Evolutionary conservation across 371 early-diverging fungal genomes (phyloP).

Genomic region (Syncephalastrum racemosum): DNA sequence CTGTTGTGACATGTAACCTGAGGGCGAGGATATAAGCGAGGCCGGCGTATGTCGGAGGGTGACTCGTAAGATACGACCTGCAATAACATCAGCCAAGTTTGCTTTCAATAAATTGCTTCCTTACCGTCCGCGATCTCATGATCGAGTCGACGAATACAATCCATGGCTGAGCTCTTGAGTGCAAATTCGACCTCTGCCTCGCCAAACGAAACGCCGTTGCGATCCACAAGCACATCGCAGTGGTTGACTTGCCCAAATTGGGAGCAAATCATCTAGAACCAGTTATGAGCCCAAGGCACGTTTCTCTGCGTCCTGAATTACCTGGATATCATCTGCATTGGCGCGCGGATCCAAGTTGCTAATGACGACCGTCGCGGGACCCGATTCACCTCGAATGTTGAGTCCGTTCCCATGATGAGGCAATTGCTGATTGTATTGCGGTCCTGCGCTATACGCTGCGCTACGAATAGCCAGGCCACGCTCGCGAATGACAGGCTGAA

Average conservation of each 20-base stretch:
- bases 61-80: constrained; percentile 33
- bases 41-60: constrained; percentile 25
- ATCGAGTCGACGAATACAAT: constrained; percentile 42
- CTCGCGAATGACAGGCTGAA: neutral
- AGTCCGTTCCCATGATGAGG: constrained; percentile 4
- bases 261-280: constrained; percentile 28
- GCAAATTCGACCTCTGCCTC: constrained; percentile 52
- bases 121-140: constrained; percentile 47
- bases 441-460: constrained; percentile 1
- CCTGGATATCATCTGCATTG: constrained; percentile 59
- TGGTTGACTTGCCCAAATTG: constrained; percentile 39
- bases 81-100: neutral
- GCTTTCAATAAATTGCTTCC: neutral
- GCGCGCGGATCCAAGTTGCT: constrained; percentile 55
- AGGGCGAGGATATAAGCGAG: neutral
- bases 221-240: constrained; percentile 41
- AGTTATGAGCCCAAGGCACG: neutral
- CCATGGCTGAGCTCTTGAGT: constrained; percentile 33
- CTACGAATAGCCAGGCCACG: constrained; percentile 10
- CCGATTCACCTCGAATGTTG: constrained; percentile 50
- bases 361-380: constrained; percentile 53
- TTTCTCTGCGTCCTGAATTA: constrained; percentile 15
- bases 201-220: constrained; percentile 41
- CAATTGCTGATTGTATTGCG: neutral
- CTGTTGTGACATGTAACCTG: constrained; percentile 7